A percentile compares a stretch with the other conserved stretches of the same genome.
These are phyloP conservation scores for Cardamine resedifolia DNA, from an alignment of 345 rosid genomes.

Conservation along the genomic window DNA sequence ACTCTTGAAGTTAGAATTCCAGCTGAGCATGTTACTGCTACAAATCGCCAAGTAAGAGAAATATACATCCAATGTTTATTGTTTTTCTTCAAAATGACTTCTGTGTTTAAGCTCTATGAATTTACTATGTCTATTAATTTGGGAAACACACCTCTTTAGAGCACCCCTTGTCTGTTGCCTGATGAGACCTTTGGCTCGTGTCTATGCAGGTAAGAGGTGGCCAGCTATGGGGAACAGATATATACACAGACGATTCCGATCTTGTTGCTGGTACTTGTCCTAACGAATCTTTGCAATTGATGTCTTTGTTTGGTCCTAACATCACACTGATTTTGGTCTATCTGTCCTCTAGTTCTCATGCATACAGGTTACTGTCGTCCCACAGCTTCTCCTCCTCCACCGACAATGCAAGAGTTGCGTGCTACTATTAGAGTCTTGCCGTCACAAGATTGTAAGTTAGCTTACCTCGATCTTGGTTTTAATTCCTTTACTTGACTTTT, in stretches of 20 bases:
- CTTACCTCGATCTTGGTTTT: neutral
- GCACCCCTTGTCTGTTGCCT: constrained; percentile 4
- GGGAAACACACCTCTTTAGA: neutral
- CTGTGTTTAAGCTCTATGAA: neutral
- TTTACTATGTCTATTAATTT: neutral
- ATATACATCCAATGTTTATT: constrained; percentile 2
- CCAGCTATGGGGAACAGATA: constrained; percentile 98
- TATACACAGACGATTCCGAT: constrained; percentile 96
- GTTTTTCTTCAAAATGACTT: neutral
- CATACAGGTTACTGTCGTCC: constrained; percentile 99
- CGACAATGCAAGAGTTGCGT: constrained; percentile 89
- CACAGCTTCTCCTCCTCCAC: constrained; percentile 94
- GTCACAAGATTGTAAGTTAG: constrained; percentile 82
- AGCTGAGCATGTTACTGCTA: constrained; percentile 98
- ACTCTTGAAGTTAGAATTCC: constrained; percentile 95
- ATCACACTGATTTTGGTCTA: constrained; percentile 29
- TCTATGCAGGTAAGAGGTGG: constrained; percentile 87
- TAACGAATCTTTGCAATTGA: constrained; percentile 14
- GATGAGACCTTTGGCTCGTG: constrained; percentile 17
- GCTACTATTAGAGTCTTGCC: constrained; percentile 84
- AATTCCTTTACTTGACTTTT: neutral
- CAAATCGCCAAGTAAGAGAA: constrained; percentile 91
- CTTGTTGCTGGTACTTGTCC: constrained; percentile 86
- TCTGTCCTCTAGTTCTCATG: constrained; percentile 81
- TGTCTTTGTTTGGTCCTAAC: constrained; percentile 17